Percentiles rank a stretch among this genome's conserved stretches.
phyloP scores from a whole-genome alignment of 2,329 filamentous ascomycete species.

The Penicillium sp. region DNA sequence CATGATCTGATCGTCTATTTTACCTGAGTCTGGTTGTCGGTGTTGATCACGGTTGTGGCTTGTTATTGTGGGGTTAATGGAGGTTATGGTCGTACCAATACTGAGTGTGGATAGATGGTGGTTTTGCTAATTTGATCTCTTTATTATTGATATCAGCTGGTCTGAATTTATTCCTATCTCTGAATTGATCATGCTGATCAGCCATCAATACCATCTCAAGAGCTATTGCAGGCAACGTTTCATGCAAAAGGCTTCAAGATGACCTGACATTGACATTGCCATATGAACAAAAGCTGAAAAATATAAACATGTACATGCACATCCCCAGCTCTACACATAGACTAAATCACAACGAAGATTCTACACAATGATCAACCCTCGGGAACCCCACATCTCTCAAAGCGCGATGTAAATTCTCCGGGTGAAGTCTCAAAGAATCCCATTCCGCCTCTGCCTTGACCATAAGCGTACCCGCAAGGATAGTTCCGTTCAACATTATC shows the following conservation, averaged over 20 bases:
- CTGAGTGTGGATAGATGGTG: too few species aligned
- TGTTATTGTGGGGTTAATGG: neutral
- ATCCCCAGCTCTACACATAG: neutral
- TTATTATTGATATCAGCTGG: too few species aligned
- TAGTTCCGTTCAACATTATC: constrained; percentile 57
- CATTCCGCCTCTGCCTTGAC: constrained; percentile 57
- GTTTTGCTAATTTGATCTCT: too few species aligned
- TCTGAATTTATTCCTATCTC: too few species aligned
- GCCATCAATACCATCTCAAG: too few species aligned
- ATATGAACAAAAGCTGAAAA: neutral
- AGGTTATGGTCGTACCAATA: too few species aligned
- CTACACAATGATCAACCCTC: constrained; percentile 11
- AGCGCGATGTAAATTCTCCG: constrained; percentile 44
- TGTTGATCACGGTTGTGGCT: neutral
- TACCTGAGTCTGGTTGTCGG: neutral
- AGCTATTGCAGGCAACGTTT: too few species aligned
- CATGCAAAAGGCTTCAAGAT: too few species aligned
- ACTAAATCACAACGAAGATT: neutral
- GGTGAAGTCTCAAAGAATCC: constrained; percentile 47
- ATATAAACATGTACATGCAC: neutral
- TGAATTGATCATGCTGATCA: too few species aligned
- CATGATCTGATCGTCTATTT: neutral
- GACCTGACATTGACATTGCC: neutral
- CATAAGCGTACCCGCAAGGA: constrained; percentile 59
- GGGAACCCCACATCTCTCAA: constrained; percentile 45